phyloP scores from a whole-genome alignment of 2,329 filamentous ascomycete genomes.

The Hymenoscyphus albidus region DNA sequence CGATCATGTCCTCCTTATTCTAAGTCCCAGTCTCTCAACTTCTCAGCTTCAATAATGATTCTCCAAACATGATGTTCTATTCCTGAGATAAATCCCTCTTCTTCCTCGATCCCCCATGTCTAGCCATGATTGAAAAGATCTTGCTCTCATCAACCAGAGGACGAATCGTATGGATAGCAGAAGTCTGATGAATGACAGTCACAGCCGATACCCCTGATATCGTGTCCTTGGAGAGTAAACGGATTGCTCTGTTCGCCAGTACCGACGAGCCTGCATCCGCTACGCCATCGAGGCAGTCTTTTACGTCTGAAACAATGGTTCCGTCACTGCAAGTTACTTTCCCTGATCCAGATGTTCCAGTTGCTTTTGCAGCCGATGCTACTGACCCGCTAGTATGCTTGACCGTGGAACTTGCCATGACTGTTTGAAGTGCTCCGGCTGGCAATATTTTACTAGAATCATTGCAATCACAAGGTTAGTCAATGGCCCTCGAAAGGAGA shows the following conservation, averaged over 20 bases:
- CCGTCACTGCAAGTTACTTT: slow-evolving; percentile 7
- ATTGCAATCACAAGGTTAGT: not conserved
- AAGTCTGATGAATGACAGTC: not conserved
- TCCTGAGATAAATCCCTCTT: not conserved
- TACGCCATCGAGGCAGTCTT: slow-evolving; percentile 6
- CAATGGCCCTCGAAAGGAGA: not conserved
- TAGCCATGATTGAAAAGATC: not conserved
- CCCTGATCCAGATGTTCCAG: not conserved
- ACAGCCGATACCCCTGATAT: not conserved
- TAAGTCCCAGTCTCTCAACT: no score
- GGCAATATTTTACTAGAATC: not conserved
- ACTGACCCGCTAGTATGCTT: not conserved
- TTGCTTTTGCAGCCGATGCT: not conserved
- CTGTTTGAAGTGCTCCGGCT: not conserved
- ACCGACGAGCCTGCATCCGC: no score
- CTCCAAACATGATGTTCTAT: not conserved
- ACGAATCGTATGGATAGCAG: not conserved
- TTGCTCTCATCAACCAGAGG: not conserved
- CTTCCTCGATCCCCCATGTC: not conserved
- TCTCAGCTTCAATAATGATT: no score
- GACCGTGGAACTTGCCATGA: not conserved
- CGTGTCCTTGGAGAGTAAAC: not conserved
- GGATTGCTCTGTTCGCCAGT: not conserved
- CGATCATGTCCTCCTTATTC: no score
- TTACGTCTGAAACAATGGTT: not conserved